Evolutionary conservation across 345 rosid genomes (phyloP).

Genomic region (Clausena lansium): DNA sequence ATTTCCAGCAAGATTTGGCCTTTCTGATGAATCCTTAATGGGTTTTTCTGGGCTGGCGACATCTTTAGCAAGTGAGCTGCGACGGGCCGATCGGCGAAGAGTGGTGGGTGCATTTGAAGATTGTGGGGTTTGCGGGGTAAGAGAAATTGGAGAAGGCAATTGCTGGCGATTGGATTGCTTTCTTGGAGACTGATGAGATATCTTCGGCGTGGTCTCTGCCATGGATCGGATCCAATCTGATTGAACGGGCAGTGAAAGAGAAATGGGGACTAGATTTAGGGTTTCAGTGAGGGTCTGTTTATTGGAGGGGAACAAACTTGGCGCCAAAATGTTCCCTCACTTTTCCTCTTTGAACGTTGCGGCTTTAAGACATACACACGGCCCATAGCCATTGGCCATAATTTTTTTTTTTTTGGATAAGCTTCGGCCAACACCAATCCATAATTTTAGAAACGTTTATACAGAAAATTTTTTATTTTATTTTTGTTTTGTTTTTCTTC

Average conservation of each 20-base stretch:
- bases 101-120: constrained; percentile 24
- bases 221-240: constrained; percentile 30
- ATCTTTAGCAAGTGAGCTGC: constrained; percentile 26
- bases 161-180: constrained; percentile 22
- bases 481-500: too few relatives aligned
- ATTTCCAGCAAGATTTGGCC: constrained; percentile 1
- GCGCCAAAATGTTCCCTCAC: constrained; percentile 71
- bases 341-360: constrained; percentile 6
- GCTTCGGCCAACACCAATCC: too few relatives aligned
- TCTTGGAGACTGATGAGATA: constrained; percentile 29
- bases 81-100: constrained; percentile 57
- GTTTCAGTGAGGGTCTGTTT: background rate
- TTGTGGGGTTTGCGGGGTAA: constrained; percentile 53
- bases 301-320: constrained; percentile 23
- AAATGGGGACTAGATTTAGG: background rate
- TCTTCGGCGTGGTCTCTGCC: constrained; percentile 51
- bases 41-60: constrained; percentile 15
- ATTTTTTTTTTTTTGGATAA: too few relatives aligned
- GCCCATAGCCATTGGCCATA: background rate
- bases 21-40: constrained; percentile 9
- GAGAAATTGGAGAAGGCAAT: constrained; percentile 9
- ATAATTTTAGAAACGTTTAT: background rate
- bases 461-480: background rate
- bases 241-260: constrained; percentile 11
- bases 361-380: background rate